These are phyloP conservation scores for Phoma sp. DNA, from an alignment of 2,329 filamentous ascomycete species.

Conservation along the genomic window DNA sequence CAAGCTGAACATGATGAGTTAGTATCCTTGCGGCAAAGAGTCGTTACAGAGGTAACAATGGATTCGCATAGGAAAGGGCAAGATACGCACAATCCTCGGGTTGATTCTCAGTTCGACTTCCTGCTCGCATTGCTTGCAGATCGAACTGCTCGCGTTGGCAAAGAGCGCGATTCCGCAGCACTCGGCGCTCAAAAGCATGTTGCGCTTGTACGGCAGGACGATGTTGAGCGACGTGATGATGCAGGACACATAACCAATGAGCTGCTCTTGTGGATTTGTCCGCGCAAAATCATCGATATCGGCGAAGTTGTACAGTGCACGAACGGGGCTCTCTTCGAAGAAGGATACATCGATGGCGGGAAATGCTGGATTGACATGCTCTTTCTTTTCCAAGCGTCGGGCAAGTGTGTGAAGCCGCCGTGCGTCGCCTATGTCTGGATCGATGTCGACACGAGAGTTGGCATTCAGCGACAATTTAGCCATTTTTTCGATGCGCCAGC, in stretches of 20 bases:
- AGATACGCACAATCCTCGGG: slow-evolving; percentile 48
- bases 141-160: slow-evolving; percentile 53
- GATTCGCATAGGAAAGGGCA: background rate
- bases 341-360: slow-evolving; percentile 42
- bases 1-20: slow-evolving; percentile 39
- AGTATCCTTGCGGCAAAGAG: background rate
- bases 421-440: slow-evolving; percentile 62
- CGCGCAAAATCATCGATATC: slow-evolving; percentile 53
- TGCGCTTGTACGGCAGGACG: slow-evolving; percentile 48
- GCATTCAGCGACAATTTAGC: slow-evolving; percentile 47
- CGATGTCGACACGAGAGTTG: slow-evolving; percentile 61
- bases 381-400: slow-evolving; percentile 55
- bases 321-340: slow-evolving; percentile 33
- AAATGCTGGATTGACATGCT: slow-evolving; percentile 59
- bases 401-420: slow-evolving; percentile 61
- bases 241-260: slow-evolving; percentile 55
- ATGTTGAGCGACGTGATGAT: slow-evolving; percentile 53
- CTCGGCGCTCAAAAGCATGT: slow-evolving; percentile 55
- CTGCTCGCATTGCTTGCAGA: slow-evolving; percentile 52
- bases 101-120: slow-evolving; percentile 49
- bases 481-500: slow-evolving; percentile 47
- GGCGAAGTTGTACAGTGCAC: slow-evolving; percentile 52
- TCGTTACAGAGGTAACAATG: too few relatives aligned
- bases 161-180: slow-evolving; percentile 63
- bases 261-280: slow-evolving; percentile 37